phyloP scores from a whole-genome alignment of 163 green algal species.

The Coccomyxa subellipsoidea region DNA sequence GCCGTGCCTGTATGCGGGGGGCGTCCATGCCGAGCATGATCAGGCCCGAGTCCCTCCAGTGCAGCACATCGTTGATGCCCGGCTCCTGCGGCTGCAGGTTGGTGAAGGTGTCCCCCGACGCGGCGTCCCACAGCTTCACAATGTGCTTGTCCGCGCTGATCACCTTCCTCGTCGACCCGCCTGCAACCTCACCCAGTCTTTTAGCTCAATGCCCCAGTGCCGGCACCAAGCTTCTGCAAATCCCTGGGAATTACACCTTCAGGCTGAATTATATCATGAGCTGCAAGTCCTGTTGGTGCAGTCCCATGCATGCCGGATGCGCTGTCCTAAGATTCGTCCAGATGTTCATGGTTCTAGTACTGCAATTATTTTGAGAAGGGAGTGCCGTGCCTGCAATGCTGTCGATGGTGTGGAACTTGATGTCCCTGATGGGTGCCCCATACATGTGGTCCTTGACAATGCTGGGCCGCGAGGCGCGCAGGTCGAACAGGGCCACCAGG shows the following conservation, averaged over 20 bases:
- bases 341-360: background rate
- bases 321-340: too few species aligned
- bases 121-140: slow-evolving; percentile 71
- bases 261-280: too few species aligned
- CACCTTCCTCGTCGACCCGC: slow-evolving; percentile 29
- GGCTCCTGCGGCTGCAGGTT: slow-evolving; percentile 71
- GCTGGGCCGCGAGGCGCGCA: slow-evolving; percentile 76
- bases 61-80: slow-evolving; percentile 89
- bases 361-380: background rate
- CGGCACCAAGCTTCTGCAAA: too few species aligned
- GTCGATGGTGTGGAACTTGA: slow-evolving; percentile 82
- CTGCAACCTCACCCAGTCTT: background rate
- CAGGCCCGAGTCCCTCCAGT: slow-evolving; percentile 73
- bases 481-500: slow-evolving; percentile 90
- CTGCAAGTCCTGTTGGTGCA: too few species aligned
- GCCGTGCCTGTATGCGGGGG: slow-evolving; percentile 40
- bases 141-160: slow-evolving; percentile 88
- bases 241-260: too few species aligned
- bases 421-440: slow-evolving; percentile 78
- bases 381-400: background rate
- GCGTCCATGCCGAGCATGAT: slow-evolving; percentile 83
- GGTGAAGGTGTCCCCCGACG: slow-evolving; percentile 68
- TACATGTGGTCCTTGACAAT: slow-evolving; percentile 97
- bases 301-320: too few species aligned
- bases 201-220: too few species aligned